Evolutionary conservation across 2,329 filamentous ascomycete species (phyloP), one percentile per base, ranked within the genome.

Genomic region (Pseudogymnoascus sp.): DNA sequence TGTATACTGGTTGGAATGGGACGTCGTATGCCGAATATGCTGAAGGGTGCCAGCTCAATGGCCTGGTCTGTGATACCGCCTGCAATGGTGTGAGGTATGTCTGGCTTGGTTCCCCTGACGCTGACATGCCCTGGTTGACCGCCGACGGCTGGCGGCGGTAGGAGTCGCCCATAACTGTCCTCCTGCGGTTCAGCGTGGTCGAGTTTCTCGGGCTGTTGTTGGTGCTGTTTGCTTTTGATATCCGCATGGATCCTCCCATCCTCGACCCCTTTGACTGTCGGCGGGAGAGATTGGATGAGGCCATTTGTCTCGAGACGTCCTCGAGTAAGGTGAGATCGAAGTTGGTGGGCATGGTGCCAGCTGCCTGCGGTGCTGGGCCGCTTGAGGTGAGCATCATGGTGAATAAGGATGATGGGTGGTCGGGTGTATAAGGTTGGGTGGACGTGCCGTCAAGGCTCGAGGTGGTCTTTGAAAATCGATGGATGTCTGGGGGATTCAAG

Each of bases 11-110:
- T 63, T 75, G 74, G 35, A 71, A 74, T 64, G 75, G 70, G 63
- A 62, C 64, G 64, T 72, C 70, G 53, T 68, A 64, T 33, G 64
- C 38, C 29, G 69, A 74, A 64, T 83, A 79, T 9, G 87, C 83
- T 21, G 83, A 82, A 2, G 88, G 87, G 72, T 92, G 89, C 89
- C 89, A 92, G 78, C 88, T 91, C 53, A 90, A 78, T 5, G 89
- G 88, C 44, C 89, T 82, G 61, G 76, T 75, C 70, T 76, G 65
- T 29, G 60, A 46, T 35, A 67, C 64, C 59, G 67, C 61, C 56
- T 70, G 69, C 37, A 62, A 19, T 74, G 42, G 42, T 46, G 42
- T 46, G 42, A 46, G 42, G 21, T 46, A 46, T 2, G 42, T 21
- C 42, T 46, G 42, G 42, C 42, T 46, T 46, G 42, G 42, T 26